Percentiles rank a stretch among this genome's conserved stretches.
Conservation (phyloP, 768 basidiomycete genomes). For the Kwoniella botswanensis region DNA sequence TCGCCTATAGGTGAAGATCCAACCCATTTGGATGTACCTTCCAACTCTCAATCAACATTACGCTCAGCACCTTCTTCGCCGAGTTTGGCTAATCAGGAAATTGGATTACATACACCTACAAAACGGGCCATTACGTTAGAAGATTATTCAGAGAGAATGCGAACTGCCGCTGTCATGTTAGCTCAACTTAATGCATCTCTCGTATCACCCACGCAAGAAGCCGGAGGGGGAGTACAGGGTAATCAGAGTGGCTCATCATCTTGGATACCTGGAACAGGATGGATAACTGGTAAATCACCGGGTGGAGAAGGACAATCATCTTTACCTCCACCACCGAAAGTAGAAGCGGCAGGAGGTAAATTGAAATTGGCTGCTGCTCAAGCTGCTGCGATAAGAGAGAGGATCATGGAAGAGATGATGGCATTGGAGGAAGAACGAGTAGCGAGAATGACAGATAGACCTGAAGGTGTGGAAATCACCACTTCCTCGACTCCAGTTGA, state of each 20-base stretch:
- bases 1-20: conserved; percentile 4
- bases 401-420: conserved; percentile 99
- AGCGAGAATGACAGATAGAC: conserved; percentile 73
- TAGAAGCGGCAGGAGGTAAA: conserved; percentile 65
- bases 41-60: conserved; percentile 6
- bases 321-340: neutral
- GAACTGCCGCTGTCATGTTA: conserved; percentile 97
- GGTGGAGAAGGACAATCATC: conserved; percentile 5
- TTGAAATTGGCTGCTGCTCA: conserved; percentile 72
- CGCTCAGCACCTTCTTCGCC: conserved; percentile 3
- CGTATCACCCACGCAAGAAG: conserved; percentile 46
- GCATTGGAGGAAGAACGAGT: conserved; percentile 95
- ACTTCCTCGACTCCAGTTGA: neutral
- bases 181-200: conserved; percentile 82
- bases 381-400: conserved; percentile 85
- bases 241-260: conserved; percentile 36
- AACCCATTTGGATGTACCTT: conserved; percentile 3
- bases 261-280: conserved; percentile 67
- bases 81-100: neutral
- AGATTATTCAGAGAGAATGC: conserved; percentile 98
- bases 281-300: conserved; percentile 58
- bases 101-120: conserved; percentile 13
- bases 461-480: conserved; percentile 52
- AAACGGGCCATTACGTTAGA: conserved; percentile 74
- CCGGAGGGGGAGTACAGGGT: conserved; percentile 9